A percentile compares a stretch with the other conserved stretches of the same genome.
Conservation (phyloP, 805 yeast genomes). For the Barnettozyma vustinii region DNA sequence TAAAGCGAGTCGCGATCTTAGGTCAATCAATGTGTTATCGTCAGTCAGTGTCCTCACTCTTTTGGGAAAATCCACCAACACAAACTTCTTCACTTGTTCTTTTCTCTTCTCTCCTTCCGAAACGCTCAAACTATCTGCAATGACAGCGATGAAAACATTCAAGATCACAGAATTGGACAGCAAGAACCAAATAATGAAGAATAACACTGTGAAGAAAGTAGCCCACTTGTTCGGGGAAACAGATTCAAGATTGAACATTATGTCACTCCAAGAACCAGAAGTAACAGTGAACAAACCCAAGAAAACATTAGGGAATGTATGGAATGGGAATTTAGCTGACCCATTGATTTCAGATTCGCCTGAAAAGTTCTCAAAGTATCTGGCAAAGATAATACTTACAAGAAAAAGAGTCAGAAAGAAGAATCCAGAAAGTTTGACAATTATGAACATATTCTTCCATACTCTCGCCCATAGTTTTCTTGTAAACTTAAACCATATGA, state of each 20-base stretch:
- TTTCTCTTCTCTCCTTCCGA: conserved; percentile 66
- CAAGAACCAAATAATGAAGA: conserved; percentile 74
- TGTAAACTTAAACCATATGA: conserved; percentile 48
- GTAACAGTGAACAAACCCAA: conserved; percentile 75
- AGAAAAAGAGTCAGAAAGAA: conserved; percentile 59
- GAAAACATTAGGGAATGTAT: conserved; percentile 66
- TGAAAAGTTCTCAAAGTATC: conserved; percentile 71
- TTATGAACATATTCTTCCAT: conserved; percentile 57
- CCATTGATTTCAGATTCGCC: conserved; percentile 42
- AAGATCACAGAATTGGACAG: conserved; percentile 73
- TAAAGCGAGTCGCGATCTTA: conserved; percentile 21
- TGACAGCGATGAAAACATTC: conserved; percentile 89
- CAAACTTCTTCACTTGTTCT: conserved; percentile 50
- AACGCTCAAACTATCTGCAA: conserved; percentile 74
- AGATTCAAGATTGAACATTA: conserved; percentile 59
- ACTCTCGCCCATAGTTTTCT: conserved; percentile 69
- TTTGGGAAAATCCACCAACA: conserved; percentile 36
- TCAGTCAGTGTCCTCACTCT: conserved; percentile 31
- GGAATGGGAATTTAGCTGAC: conserved; percentile 51
- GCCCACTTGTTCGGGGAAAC: conserved; percentile 46
- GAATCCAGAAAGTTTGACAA: conserved; percentile 69
- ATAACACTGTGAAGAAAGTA: conserved; percentile 52
- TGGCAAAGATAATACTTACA: conserved; percentile 58
- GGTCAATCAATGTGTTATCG: conserved; percentile 28
- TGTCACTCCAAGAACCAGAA: conserved; percentile 88